These are phyloP conservation scores for Schoenoplectus tabernaemontani DNA, from an alignment of 202 grass and related monocot species.

Conservation along the genomic window DNA sequence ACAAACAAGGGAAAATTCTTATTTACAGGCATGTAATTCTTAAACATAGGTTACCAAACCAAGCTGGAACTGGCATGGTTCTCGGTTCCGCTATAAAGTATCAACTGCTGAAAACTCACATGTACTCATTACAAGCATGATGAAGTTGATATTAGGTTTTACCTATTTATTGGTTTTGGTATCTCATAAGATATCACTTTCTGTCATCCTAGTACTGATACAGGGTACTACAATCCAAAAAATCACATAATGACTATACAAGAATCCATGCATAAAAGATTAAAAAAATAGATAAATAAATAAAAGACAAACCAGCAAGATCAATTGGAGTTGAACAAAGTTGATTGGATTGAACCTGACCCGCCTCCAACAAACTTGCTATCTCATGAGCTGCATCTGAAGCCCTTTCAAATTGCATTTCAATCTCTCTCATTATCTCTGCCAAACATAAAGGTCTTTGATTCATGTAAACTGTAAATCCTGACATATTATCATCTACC, in stretches of 20 bases:
- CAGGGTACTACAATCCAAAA: neutral
- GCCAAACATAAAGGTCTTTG: slow-evolving; percentile 51
- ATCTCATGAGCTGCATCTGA: slow-evolving; percentile 71
- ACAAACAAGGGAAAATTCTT: neutral
- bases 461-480: slow-evolving; percentile 90
- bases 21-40: neutral
- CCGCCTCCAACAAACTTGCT: slow-evolving; percentile 81
- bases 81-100: neutral
- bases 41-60: neutral
- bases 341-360: slow-evolving; percentile 48
- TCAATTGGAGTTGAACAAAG: slow-evolving; percentile 57
- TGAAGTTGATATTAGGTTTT: neutral
- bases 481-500: slow-evolving; percentile 56
- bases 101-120: neutral
- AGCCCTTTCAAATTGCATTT: slow-evolving; percentile 69
- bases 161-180: neutral
- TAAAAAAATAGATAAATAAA: neutral
- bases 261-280: too few relatives aligned
- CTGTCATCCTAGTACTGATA: too few relatives aligned
- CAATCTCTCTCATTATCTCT: slow-evolving; percentile 79
- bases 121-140: neutral
- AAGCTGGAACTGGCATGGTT: neutral
- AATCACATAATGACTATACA: neutral
- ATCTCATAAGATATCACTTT: too few relatives aligned
- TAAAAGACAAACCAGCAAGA: slow-evolving; percentile 52